Evolutionary conservation across 352 stramenopile species (phyloP), one percentile per base, ranked within the genome.

Genomic region (Pythium scleroteichum): DNA sequence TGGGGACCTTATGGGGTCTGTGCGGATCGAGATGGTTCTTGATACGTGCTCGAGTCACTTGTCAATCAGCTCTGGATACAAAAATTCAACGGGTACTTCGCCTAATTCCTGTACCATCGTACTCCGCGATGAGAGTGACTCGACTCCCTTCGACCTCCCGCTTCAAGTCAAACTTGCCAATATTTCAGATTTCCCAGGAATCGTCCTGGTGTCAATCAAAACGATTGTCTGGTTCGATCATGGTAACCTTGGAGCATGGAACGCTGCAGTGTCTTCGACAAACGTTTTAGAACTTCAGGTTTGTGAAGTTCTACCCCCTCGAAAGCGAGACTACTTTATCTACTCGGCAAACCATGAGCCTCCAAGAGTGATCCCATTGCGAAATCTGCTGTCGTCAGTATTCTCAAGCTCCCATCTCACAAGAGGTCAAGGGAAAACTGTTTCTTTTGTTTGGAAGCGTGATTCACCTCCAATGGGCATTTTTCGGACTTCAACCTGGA

Each of bases 51-150:
- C 29, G 5, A 35, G 29, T 10, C 5, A 35, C 5, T 10, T 35
- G 29, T 35, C 29, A n/a, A n/a, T n/a, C n/a, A n/a, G n/a, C n/a
- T n/a, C n/a, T n/a, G n/a, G n/a, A n/a, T n/a, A n/a, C n/a, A n/a
- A n/a, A n/a, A n/a, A n/a, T n/a, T n/a, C n/a, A n/a, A n/a, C n/a
- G n/a, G n/a, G n/a, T n/a, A n/a, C n/a, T n/a, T n/a, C n/a, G n/a
- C n/a, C n/a, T n/a, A n/a, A n/a, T n/a, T n/a, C n/a, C n/a, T 76
- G 69, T 49, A 55, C 13, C 5, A 17, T 76, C 17, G 24, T 66
- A 1, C 32, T 76, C 0, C 35, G 58, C 23, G 64, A 60, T 16
- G 68, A 53, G n/a, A 23, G 10, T 14, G 13, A 29, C 0, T 27
- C 39, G 5, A 8, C 22, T 14, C 17, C 35, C 4, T 20, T 63